A percentile compares a stretch with the other conserved stretches of the same genome.
Evolutionary conservation across 2,329 filamentous ascomycete genomes (phyloP).

Genomic region (Cytospora chrysosperma): DNA sequence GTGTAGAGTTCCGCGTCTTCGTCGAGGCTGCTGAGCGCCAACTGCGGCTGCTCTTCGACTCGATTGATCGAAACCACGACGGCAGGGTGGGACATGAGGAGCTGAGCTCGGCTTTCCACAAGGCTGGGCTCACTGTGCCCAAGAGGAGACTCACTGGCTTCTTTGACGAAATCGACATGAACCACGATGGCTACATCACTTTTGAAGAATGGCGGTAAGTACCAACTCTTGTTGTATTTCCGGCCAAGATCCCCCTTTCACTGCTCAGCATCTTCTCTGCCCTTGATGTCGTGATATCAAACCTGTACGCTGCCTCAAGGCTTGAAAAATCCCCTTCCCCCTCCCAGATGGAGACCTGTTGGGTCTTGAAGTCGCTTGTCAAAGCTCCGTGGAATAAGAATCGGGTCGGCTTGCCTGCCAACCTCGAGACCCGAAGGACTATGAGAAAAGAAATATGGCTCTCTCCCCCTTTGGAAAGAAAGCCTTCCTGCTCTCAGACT

Average conservation of each 20-base stretch:
- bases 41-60: slow-evolving; percentile 76
- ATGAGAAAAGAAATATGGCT: background rate
- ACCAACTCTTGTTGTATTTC: slow-evolving; percentile 22
- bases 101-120: slow-evolving; percentile 73
- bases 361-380: background rate
- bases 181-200: slow-evolving; percentile 82
- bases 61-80: slow-evolving; percentile 82
- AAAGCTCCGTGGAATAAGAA: background rate
- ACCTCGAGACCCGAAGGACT: background rate
- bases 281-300: background rate
- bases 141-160: slow-evolving; percentile 77
- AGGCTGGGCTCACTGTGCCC: slow-evolving; percentile 76
- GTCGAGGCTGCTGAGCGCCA: slow-evolving; percentile 85
- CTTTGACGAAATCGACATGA: slow-evolving; percentile 85
- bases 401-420: background rate
- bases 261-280: background rate
- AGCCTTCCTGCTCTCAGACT: background rate
- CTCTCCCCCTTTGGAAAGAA: background rate
- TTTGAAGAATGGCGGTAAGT: slow-evolving; percentile 97
- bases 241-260: slow-evolving; percentile 4
- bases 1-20: slow-evolving; percentile 81
- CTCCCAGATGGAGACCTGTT: background rate
- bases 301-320: background rate
- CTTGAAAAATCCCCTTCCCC: background rate
- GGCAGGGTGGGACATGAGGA: slow-evolving; percentile 86